phyloP scores from a whole-genome alignment of 2,329 filamentous ascomycete species.

The Delphinella strobiligena region DNA sequence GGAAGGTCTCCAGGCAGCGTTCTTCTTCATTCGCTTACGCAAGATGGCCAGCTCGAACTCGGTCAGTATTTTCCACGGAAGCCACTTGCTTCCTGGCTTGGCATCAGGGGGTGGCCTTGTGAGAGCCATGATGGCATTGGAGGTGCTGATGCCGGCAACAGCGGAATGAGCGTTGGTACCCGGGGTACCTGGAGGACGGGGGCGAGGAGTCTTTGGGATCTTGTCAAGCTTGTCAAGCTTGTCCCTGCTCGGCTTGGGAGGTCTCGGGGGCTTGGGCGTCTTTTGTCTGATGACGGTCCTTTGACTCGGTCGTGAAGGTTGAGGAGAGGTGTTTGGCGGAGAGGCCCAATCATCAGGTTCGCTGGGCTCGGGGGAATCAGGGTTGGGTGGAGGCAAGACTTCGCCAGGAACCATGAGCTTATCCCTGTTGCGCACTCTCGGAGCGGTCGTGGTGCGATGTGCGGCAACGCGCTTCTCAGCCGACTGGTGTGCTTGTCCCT shows the following conservation, averaged over 20 bases:
- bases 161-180: constrained; percentile 43
- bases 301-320: constrained; percentile 11
- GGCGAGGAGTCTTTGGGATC: constrained; percentile 30
- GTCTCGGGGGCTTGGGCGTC: constrained; percentile 25
- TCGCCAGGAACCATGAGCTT: constrained; percentile 32
- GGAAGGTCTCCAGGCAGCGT: constrained; percentile 72
- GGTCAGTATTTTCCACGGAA: constrained; percentile 52
- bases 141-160: constrained; percentile 47
- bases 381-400: constrained; percentile 31
- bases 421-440: constrained; percentile 11
- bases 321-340: constrained; percentile 20
- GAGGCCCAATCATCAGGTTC: constrained; percentile 25
- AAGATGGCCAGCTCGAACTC: constrained; percentile 60
- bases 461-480: constrained; percentile 10
- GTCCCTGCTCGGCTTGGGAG: constrained; percentile 21
- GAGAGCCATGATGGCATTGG: constrained; percentile 47
- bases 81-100: constrained; percentile 45
- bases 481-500: constrained; percentile 6
- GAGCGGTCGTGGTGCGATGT: constrained; percentile 9
- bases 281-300: constrained; percentile 15
- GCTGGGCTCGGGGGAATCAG: constrained; percentile 18
- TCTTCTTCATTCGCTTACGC: constrained; percentile 84
- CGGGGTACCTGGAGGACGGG: constrained; percentile 30
- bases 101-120: constrained; percentile 49
- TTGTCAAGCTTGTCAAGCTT: constrained; percentile 22